Percentiles rank a stretch among this genome's conserved stretches.
Conservation (phyloP, 73 alveolate species). For the Tetrahymena malaccensis region DNA sequence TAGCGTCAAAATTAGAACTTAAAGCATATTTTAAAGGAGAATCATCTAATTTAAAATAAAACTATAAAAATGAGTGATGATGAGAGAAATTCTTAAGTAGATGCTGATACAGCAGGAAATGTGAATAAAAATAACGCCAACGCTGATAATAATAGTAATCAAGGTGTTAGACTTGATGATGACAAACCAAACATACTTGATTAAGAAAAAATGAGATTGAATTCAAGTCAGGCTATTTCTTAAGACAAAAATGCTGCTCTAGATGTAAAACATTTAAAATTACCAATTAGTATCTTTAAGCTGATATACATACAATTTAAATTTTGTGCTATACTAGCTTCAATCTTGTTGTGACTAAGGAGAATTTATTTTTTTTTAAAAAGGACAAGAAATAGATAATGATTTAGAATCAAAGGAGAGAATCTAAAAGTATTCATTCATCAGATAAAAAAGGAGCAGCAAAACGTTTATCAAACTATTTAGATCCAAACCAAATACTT, state of each 20-base stretch:
- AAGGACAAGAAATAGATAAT: background rate
- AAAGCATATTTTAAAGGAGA: background rate
- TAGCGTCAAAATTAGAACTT: background rate
- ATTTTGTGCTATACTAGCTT: no score
- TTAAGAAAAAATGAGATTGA: background rate
- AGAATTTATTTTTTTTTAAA: background rate
- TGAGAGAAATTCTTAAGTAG: background rate
- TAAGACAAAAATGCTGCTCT: background rate
- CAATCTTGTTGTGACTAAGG: background rate
- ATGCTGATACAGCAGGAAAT: slow-evolving; percentile 1
- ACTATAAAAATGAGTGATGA: background rate
- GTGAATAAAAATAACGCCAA: background rate
- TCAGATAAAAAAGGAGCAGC: background rate
- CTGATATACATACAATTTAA: no score
- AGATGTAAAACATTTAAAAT: background rate
- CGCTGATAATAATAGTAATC: background rate
- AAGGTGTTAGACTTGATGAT: background rate
- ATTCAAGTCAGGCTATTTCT: background rate
- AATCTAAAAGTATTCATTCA: background rate
- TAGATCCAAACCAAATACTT: background rate
- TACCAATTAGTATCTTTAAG: no score
- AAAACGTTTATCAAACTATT: background rate
- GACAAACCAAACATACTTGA: background rate
- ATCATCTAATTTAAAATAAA: background rate
- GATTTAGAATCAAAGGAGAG: background rate